Conservation (phyloP, 1,139 yeast genomes). For the Trichomonascaceae sp. region DNA sequence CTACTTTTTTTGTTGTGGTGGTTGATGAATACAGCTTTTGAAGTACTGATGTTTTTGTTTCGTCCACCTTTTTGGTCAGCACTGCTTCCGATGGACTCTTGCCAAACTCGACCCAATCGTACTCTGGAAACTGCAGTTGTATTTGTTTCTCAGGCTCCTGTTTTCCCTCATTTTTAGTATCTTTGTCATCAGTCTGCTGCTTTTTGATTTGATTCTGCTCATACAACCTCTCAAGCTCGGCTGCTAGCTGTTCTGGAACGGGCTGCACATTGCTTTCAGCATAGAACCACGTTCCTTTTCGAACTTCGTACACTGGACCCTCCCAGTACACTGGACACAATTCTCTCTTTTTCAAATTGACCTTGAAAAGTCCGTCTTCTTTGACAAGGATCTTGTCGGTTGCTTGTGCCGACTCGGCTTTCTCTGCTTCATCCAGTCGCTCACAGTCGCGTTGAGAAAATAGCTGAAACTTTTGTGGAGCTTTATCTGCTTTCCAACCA, state of each 20-base stretch:
- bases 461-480: constrained; percentile 49
- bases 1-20: constrained; percentile 5
- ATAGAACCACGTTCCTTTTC: constrained; percentile 79
- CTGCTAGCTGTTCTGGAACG: constrained; percentile 36
- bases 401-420: constrained; percentile 21
- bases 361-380: constrained; percentile 71
- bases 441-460: constrained; percentile 53
- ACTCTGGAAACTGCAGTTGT: not conserved
- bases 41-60: constrained; percentile 5
- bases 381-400: constrained; percentile 42
- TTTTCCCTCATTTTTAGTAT: not conserved
- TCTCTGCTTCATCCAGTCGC: constrained; percentile 48
- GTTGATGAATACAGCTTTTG: constrained; percentile 6
- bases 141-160: not conserved
- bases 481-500: constrained; percentile 23
- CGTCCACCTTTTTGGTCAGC: not conserved
- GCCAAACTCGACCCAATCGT: constrained; percentile 1
- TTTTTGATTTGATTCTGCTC: constrained; percentile 13
- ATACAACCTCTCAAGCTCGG: constrained; percentile 48
- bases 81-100: not conserved
- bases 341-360: constrained; percentile 41
- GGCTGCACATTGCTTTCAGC: constrained; percentile 37
- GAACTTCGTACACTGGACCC: constrained; percentile 73
- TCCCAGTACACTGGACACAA: constrained; percentile 75
- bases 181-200: constrained; percentile 1